A percentile compares a stretch with the other conserved stretches of the same genome.
phyloP scores from a whole-genome alignment of 2,329 filamentous ascomycete genomes.

The Clathrospora elynae region DNA sequence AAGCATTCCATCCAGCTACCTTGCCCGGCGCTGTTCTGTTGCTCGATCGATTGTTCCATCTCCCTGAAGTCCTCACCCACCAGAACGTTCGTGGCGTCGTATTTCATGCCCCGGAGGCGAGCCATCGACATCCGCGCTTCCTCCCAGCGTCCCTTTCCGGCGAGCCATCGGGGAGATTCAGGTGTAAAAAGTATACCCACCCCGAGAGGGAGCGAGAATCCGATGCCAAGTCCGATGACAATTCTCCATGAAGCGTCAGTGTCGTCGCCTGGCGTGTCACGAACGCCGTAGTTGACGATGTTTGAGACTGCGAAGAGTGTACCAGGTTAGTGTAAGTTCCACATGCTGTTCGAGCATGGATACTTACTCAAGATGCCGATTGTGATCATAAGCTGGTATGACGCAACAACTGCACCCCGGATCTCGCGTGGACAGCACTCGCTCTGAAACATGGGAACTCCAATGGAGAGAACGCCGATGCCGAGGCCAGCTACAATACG shows the following conservation, averaged over 20 bases:
- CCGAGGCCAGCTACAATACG: slow-evolving; percentile 52
- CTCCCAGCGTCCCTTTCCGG: slow-evolving; percentile 55
- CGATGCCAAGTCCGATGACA: slow-evolving; percentile 42
- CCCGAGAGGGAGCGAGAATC: slow-evolving; percentile 39
- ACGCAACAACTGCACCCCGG: slow-evolving; percentile 65
- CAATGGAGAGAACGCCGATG: slow-evolving; percentile 56
- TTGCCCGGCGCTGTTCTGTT: slow-evolving; percentile 36
- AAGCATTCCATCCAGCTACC: slow-evolving; percentile 41
- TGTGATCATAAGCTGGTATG: slow-evolving; percentile 55
- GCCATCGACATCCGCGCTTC: slow-evolving; percentile 58
- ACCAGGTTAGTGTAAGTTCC: slow-evolving; percentile 2
- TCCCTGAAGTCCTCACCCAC: slow-evolving; percentile 60
- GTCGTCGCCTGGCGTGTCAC: slow-evolving; percentile 46
- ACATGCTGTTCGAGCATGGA: not conserved
- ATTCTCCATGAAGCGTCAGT: slow-evolving; percentile 45
- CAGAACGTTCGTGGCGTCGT: slow-evolving; percentile 52
- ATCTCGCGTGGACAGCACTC: slow-evolving; percentile 67
- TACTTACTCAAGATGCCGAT: slow-evolving; percentile 45
- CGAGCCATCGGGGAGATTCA: slow-evolving; percentile 52
- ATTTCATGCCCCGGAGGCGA: slow-evolving; percentile 58
- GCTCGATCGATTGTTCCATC: slow-evolving; percentile 39
- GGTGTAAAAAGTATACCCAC: slow-evolving; percentile 40
- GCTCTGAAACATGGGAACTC: slow-evolving; percentile 70
- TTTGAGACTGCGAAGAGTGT: slow-evolving; percentile 28
- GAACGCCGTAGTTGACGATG: slow-evolving; percentile 49